Base-by-base conservation (phyloP, 2,329 filamentous ascomycete species). In the Fusarium staphyleae region DNA sequence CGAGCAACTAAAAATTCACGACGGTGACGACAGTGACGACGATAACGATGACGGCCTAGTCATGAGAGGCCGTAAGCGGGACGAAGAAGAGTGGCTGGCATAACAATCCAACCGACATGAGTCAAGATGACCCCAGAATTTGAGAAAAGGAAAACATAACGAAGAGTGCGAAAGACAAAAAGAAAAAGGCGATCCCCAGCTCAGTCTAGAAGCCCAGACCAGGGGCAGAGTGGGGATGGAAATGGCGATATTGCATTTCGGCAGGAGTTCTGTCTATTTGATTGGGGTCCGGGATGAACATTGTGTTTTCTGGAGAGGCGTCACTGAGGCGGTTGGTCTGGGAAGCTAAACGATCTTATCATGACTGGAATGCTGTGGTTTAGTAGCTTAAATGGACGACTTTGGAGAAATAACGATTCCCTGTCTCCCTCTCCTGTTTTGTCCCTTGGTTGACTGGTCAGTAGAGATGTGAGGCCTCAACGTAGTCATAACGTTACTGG, bases 1-100 rank as follows among this genome's bases (percentile, higher is more conserved):
- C 16, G 73, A 75, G 47, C 73, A 75, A 48, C 56, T 76, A 34
- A 70, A 62, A 32, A 77, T 80, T 36, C 71, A 77, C 14, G 76
- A 77, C 14, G 70, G 69, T 29, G 75, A 76, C 3, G 75, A 75
- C 12, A 77, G 76, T 28, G 79, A 79, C 7, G 79, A 82, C 11
- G 80, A 83, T 6, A 81, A 84, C 11, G 82, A 85, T 46, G 83
- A 86, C 3, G 83, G 81, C 0, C 73, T 86, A 8, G 74, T 83
- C 22, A 85, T 86, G 82, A 77, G 78, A 50, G 80, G 79, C 3
- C 72, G 79, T 33, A 83, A 83, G 69, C 75, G 83, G 58, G 78
- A 82, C 47, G 83, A 85, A 60, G 82, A 86, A 67, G 78, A 82
- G 59, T 86, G 83, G 83, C 75, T 86, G 58, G 83, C 82, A 49